Base-by-base conservation (phyloP, 495 filamentous ascomycete species). In the Choiromyces venosus region DNA sequence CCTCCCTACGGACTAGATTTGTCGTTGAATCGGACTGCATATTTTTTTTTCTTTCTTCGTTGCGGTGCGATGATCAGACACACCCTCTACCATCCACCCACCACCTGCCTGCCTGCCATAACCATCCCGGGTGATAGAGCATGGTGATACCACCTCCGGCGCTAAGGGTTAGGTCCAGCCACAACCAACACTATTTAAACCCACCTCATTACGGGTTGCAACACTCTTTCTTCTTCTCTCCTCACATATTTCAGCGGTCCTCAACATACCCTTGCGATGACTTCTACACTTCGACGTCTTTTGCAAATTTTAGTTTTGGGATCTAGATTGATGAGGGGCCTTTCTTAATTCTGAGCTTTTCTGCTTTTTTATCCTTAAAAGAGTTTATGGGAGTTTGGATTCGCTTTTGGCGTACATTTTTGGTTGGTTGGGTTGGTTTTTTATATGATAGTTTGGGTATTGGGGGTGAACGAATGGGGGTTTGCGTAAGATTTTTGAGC, bases 1-100 rank as follows among this genome's bases (percentile, higher is more conserved):
- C 42, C 8, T n/a, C 18, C 46, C 12, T 65, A 1, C 39, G 9
- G 36, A 74, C 39, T 25, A 67, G 68, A 19, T 46, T 66, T 14
- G 39, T 39, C 25, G 38, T 72, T 36, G 72, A 72, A 61, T 56
- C 61, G n/a, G 38, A 36, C 25, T 29, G 52, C 25, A 33, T 61
- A 0, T 16, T 29, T 61, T 8, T 33, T 16, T 25, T 6, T 33
- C 52, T 14, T 14, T 56, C 33, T 18, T 19, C 44, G 21, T 14
- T 1, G 52, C 12, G 8, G 2, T 56, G 46, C 8, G 21, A 52
- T 14, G 46, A 33, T 29, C 29, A 16, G 4, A 33, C n/a, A n/a
- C n/a, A n/a, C n/a, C n/a, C n/a, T n/a, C n/a, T 61, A 33, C 25
- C 12, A 12, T n/a, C n/a, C 3, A 33, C n/a, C 7, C 12, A n/a